Base-by-base conservation (phyloP, 192 early-diverging fungal species). In the Podila verticillata region DNA sequence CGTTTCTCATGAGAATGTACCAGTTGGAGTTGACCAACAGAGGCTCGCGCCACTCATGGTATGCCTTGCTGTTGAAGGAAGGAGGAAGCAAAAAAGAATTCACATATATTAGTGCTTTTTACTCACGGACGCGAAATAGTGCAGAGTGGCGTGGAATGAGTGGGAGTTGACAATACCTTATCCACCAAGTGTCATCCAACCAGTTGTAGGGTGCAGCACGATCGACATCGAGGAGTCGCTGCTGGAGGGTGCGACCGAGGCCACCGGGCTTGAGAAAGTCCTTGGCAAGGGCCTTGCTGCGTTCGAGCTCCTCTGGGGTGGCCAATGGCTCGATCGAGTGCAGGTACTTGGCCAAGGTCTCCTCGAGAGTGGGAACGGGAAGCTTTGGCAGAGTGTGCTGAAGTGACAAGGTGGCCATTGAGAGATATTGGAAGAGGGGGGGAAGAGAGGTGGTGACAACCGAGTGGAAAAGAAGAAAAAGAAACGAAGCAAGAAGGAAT, bases 1-100 rank as follows among this genome's bases (percentile, higher is more conserved):
- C 94, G 66, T 93, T 90, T 8, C 80, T 73, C 68, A 89, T 82
- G n/a, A 92, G 49, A 29, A 96, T 88, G 71, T 91, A 96, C 91
- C 94, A 98, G 85, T 96, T 95, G 58, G 93, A 94, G 85, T 98
- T 95, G 68, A 98, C 87, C 68, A 95, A 80, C 30, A 95, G 63
- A 12, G 90, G 83, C 54, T 95, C 94, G 17, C 96, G 86, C 94
- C 94, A 96, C 30, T 87, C 84, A 61, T 93, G 89, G 80, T 95
- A 96, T 8, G 95, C 93, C 30, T 75, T 84, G 59, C 77, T 80
- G 48, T 29, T 57, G 39, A 36, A 10, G 32, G 28, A 22, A 13
- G 48, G 22, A 36, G 7, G 3, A 66, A 62, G 10, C n/a, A n/a
- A n/a, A 47, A 57, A 47, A 44, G 17, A 26, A 29, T 31, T 22